Conservation (phyloP, 768 basidiomycete species). For the Hysterangium stoloniferum region DNA sequence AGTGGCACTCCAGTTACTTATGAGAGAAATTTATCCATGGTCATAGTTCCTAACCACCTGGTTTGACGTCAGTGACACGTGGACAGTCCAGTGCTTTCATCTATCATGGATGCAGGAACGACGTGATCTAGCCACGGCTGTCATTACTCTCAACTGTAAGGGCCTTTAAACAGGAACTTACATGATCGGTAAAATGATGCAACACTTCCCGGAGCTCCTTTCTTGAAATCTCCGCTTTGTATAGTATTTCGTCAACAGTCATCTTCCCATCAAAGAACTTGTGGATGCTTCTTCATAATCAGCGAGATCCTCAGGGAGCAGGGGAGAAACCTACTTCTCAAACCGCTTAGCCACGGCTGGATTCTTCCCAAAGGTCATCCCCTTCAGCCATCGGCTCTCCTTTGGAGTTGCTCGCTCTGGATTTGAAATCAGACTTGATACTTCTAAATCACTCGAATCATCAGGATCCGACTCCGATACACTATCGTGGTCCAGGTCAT, state of each 20-base stretch:
- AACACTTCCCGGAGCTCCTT: constrained; percentile 79
- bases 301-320: background rate
- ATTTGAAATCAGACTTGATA: constrained; percentile 66
- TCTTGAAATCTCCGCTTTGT: constrained; percentile 74
- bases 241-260: constrained; percentile 91
- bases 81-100: too few relatives aligned
- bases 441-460: constrained; percentile 37
- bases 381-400: constrained; percentile 78
- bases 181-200: constrained; percentile 82
- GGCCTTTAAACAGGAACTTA: constrained; percentile 32
- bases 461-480: constrained; percentile 36
- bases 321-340: constrained; percentile 49
- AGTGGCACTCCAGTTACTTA: too few relatives aligned
- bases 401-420: constrained; percentile 74
- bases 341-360: constrained; percentile 63
- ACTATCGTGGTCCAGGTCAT: constrained; percentile 31
- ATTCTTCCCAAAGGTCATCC: constrained; percentile 84
- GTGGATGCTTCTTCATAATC: constrained; percentile 51
- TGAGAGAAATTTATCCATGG: too few relatives aligned
- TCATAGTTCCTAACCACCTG: background rate
- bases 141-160: background rate
- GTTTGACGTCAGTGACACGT: too few relatives aligned
- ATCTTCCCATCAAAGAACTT: constrained; percentile 91
- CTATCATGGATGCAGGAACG: constrained; percentile 8
- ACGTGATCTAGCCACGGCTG: background rate